Percentiles rank a stretch among this genome's conserved stretches.
phyloP scores from a whole-genome alignment of 345 rosid species.

The Hibiscus tridactylites region DNA sequence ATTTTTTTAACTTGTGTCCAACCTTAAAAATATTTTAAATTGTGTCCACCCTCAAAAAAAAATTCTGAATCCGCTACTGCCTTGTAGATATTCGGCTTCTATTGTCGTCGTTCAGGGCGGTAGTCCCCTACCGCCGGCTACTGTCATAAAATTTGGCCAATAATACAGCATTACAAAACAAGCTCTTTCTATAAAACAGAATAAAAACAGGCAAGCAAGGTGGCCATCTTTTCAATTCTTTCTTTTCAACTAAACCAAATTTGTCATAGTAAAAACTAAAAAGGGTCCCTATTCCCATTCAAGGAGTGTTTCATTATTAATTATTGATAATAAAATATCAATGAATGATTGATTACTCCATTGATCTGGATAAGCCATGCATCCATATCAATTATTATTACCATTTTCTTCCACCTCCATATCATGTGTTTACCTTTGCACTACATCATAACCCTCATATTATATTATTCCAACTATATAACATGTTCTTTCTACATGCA shows the following conservation, averaged over 20 bases:
- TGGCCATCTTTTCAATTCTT: background rate
- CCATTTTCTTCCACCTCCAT: background rate
- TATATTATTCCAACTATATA: background rate
- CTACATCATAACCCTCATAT: too few relatives aligned
- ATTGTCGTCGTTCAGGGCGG: background rate
- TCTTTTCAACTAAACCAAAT: background rate
- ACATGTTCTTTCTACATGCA: background rate
- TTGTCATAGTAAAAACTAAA: background rate
- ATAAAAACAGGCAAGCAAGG: background rate
- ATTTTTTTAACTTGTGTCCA: too few relatives aligned
- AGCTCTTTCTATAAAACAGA: background rate
- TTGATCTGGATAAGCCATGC: background rate
- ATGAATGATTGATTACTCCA: background rate
- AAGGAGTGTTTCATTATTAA: background rate
- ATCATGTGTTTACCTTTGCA: background rate
- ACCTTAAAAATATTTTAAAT: too few relatives aligned
- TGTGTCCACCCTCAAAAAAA: too few relatives aligned
- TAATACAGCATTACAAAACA: too few relatives aligned
- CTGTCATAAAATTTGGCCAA: background rate
- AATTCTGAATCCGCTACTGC: too few relatives aligned
- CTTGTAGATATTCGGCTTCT: background rate
- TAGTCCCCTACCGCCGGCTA: background rate
- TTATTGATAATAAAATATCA: background rate
- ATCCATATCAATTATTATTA: too few relatives aligned
- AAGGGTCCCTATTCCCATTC: background rate